phyloP scores from a whole-genome alignment of 331 rosid species.

The Malus hybrid region DNA sequence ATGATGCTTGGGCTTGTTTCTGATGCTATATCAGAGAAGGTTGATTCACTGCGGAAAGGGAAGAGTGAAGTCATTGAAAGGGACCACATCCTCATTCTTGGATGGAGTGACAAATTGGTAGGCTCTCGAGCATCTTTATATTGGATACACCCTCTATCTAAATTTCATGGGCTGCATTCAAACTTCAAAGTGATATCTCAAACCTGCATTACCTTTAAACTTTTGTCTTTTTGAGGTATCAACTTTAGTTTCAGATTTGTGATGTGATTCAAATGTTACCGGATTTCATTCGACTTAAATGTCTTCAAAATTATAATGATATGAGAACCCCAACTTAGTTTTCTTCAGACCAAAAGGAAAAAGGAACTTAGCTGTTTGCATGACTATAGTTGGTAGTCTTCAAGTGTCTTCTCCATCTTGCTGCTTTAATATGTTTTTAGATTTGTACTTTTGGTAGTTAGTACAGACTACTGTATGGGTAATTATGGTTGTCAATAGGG shows the following conservation, averaged over 20 bases:
- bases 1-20: slow-evolving; percentile 99
- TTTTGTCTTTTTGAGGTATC: neutral
- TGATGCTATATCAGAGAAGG: slow-evolving; percentile 96
- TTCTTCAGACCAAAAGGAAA: neutral
- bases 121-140: slow-evolving; percentile 1
- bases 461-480: neutral
- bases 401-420: neutral
- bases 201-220: neutral
- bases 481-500: neutral
- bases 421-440: neutral
- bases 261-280: neutral
- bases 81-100: slow-evolving; percentile 92
- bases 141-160: neutral
- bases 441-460: neutral
- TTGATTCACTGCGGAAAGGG: slow-evolving; percentile 94
- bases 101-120: slow-evolving; percentile 99
- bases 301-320: neutral
- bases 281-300: neutral
- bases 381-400: neutral
- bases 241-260: neutral
- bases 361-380: neutral
- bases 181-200: neutral
- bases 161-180: neutral
- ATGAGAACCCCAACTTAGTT: neutral
- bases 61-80: slow-evolving; percentile 96